Evolutionary conservation across 345 rosid species (phyloP).

Genomic region (Boechera retrofracta): DNA sequence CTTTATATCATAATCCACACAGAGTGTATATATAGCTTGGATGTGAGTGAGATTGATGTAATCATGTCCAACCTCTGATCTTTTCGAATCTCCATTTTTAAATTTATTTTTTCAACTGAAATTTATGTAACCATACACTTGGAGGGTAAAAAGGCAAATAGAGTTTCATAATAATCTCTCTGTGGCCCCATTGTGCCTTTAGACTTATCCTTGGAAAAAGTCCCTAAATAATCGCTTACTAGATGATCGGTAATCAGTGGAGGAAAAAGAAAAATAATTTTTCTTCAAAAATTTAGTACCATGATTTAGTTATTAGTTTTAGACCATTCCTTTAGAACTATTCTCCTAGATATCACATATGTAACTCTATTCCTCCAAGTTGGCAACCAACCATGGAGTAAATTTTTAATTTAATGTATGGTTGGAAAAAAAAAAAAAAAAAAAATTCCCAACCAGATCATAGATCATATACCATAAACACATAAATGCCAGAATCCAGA

Average conservation of each 20-base stretch:
- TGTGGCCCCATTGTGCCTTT: constrained; percentile 7
- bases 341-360: not conserved
- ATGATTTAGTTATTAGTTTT: not conserved
- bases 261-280: too few relatives aligned
- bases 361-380: not conserved
- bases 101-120: not conserved
- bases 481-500: not conserved
- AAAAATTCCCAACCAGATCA: not conserved
- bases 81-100: not conserved
- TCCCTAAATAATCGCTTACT: not conserved
- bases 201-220: not conserved
- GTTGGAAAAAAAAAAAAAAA: not conserved
- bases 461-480: not conserved
- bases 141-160: constrained; percentile 9
- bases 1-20: not conserved
- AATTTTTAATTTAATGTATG: too few relatives aligned
- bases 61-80: constrained; percentile 12
- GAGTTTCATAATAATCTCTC: not conserved
- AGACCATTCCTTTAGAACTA: not conserved
- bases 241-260: too few relatives aligned
- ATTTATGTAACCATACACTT: constrained; percentile 22
- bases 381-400: too few relatives aligned
- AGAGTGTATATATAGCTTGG: not conserved
- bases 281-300: not conserved
- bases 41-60: not conserved